These are phyloP conservation scores for Spathaspora passalidarum DNA, from an alignment of 805 yeast genomes.

Conservation along the genomic window DNA sequence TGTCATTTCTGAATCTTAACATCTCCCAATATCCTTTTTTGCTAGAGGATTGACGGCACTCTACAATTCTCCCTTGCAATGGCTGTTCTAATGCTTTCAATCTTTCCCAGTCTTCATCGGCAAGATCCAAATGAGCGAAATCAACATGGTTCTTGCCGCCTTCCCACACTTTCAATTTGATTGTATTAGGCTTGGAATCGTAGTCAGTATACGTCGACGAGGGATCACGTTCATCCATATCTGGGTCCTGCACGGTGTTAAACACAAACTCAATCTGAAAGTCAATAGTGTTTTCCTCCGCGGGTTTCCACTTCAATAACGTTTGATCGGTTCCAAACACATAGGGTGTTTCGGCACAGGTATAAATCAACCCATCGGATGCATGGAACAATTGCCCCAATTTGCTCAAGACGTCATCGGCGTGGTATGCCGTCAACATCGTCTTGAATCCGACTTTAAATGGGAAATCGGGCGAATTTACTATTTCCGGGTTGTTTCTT, in stretches of 20 bases:
- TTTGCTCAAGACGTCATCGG: constrained; percentile 69
- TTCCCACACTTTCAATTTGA: constrained; percentile 73
- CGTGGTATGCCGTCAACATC: constrained; percentile 80
- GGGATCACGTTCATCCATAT: constrained; percentile 62
- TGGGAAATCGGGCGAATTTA: constrained; percentile 63
- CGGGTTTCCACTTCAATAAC: constrained; percentile 94
- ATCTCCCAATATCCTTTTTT: constrained; percentile 70
- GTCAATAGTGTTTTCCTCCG: constrained; percentile 91
- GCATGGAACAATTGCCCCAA: constrained; percentile 77
- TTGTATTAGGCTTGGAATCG: constrained; percentile 66
- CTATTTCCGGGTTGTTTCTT: constrained; percentile 65
- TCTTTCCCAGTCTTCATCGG: constrained; percentile 77
- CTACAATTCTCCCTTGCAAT: constrained; percentile 83
- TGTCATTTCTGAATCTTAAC: constrained; percentile 91
- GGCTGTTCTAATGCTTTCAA: constrained; percentile 73
- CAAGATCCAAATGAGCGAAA: constrained; percentile 60
- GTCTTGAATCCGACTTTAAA: constrained; percentile 83
- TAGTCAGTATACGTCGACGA: constrained; percentile 75
- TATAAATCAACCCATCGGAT: constrained; percentile 90
- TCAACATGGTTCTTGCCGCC: constrained; percentile 63
- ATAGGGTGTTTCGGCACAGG: constrained; percentile 87
- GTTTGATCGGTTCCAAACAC: constrained; percentile 84
- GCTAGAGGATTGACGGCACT: constrained; percentile 65
- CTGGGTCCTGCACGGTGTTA: constrained; percentile 56
- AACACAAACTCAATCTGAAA: constrained; percentile 69